Conservation (phyloP, 345 rosid genomes). For the Orychophragmus violaceus region DNA sequence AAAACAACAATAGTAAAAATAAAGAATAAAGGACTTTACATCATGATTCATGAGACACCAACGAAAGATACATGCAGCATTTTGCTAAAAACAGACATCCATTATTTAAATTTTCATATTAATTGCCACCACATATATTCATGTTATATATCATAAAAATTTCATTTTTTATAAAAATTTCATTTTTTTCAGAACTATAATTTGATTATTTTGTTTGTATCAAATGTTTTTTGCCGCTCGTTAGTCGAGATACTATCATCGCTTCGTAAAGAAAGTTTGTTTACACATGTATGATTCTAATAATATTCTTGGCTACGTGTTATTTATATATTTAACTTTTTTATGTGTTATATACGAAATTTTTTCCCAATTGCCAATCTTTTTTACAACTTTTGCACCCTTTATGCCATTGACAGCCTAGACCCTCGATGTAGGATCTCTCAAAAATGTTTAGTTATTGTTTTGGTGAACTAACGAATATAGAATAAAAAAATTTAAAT, state of each 20-base stretch:
- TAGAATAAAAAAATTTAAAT: not conserved
- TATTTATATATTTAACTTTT: not conserved
- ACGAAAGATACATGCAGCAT: conserved; percentile 26
- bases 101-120: not conserved
- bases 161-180: no score
- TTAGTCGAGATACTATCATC: not conserved
- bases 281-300: not conserved
- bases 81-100: conserved; percentile 13
- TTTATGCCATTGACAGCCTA: conserved; percentile 23
- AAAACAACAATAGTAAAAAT: no score
- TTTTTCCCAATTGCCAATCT: conserved; percentile 10
- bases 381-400: conserved; percentile 10
- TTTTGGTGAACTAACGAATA: conserved; percentile 16
- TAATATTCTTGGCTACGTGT: no score
- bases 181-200: not conserved
- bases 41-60: conserved; percentile 26
- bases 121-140: not conserved
- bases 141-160: no score
- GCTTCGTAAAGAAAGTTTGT: not conserved
- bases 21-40: not conserved
- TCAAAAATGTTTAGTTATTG: not conserved
- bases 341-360: conserved; percentile 8
- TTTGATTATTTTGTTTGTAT: not conserved
- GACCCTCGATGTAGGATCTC: conserved; percentile 5
- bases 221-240: not conserved